A percentile compares a stretch with the other conserved stretches of the same genome.
phyloP scores from a whole-genome alignment of 805 yeast species.

The Zygotorulaspora chibaensis region DNA sequence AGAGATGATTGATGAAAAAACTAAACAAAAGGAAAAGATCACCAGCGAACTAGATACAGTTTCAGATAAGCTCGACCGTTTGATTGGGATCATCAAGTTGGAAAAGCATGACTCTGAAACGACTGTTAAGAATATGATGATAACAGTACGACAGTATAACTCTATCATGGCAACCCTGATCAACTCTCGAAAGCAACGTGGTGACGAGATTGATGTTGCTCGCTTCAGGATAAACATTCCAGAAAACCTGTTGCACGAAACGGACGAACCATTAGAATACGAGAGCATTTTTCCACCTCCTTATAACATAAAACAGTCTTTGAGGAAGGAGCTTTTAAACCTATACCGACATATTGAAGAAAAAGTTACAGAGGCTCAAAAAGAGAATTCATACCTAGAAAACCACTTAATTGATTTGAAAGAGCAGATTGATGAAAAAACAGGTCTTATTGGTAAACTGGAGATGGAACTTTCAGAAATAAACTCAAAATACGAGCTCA shows the following conservation, averaged over 20 bases:
- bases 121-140: constrained; percentile 48
- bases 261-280: constrained; percentile 13
- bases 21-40: constrained; percentile 55
- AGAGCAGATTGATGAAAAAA: constrained; percentile 53
- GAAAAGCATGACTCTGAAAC: constrained; percentile 49
- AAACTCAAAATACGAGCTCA: constrained; percentile 53
- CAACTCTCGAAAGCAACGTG: constrained; percentile 19
- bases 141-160: constrained; percentile 54
- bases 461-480: constrained; percentile 52
- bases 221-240: constrained; percentile 39
- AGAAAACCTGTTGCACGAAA: constrained; percentile 12
- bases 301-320: constrained; percentile 24
- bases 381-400: constrained; percentile 38
- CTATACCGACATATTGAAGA: constrained; percentile 38
- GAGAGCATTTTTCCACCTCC: constrained; percentile 12
- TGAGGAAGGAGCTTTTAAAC: constrained; percentile 29
- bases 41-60: constrained; percentile 49
- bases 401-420: constrained; percentile 53
- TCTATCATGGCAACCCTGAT: constrained; percentile 41
- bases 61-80: constrained; percentile 43
- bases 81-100: constrained; percentile 43
- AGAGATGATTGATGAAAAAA: constrained; percentile 58
- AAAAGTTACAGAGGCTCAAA: constrained; percentile 15
- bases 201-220: constrained; percentile 24
- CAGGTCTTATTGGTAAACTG: constrained; percentile 51